Conservation (phyloP, 2,329 filamentous ascomycete genomes). For the Fusarium nanum region DNA sequence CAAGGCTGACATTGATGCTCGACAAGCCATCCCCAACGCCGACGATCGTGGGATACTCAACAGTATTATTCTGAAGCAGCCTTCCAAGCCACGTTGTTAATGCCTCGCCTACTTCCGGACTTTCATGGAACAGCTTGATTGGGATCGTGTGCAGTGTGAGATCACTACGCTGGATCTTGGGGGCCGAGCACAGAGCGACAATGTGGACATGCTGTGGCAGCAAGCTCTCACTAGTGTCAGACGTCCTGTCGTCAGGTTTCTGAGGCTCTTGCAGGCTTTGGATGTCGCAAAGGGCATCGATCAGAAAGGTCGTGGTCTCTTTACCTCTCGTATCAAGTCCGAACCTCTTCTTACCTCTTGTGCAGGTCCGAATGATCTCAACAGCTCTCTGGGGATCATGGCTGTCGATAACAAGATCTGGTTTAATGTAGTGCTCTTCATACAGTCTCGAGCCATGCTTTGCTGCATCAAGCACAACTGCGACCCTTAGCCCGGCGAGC, state of each 20-base stretch:
- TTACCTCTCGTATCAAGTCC: conserved; percentile 75
- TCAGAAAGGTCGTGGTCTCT: conserved; percentile 69
- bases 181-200: conserved; percentile 74
- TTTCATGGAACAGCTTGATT: conserved; percentile 80
- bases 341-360: conserved; percentile 69
- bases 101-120: conserved; percentile 70
- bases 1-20: conserved; percentile 75
- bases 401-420: conserved; percentile 77
- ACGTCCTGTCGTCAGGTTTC: conserved; percentile 51
- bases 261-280: conserved; percentile 54
- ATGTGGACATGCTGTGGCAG: conserved; percentile 62
- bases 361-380: conserved; percentile 70
- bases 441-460: conserved; percentile 72
- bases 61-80: conserved; percentile 64
- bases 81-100: conserved; percentile 75
- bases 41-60: conserved; percentile 74
- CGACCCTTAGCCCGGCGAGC: conserved; percentile 71
- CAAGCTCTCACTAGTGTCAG: conserved; percentile 51
- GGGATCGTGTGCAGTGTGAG: conserved; percentile 73
- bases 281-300: conserved; percentile 47
- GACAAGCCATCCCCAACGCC: conserved; percentile 71
- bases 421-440: conserved; percentile 54
- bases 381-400: conserved; percentile 74
- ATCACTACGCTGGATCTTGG: conserved; percentile 63
- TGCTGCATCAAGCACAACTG: conserved; percentile 73